A percentile compares a stretch with the other conserved stretches of the same genome.
Evolutionary conservation across 2,329 filamentous ascomycete species (phyloP).

Genomic region (Pleoardoris graminearum): DNA sequence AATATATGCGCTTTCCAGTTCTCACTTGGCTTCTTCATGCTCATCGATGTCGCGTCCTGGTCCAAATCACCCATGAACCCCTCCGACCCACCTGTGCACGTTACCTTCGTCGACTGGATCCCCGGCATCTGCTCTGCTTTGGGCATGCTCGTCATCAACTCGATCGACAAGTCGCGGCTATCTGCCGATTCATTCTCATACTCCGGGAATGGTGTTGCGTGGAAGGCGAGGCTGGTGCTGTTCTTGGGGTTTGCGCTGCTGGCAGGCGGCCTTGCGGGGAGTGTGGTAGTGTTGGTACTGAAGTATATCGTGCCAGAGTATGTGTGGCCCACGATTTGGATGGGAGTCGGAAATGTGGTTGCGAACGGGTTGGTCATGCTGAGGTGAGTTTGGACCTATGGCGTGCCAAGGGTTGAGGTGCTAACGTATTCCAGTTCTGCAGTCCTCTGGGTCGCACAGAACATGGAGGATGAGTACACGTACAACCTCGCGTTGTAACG

Average conservation of each 20-base stretch:
- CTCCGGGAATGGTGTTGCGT: slow-evolving; percentile 67
- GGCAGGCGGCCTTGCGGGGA: slow-evolving; percentile 68
- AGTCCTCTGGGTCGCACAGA: slow-evolving; percentile 71
- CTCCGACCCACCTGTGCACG: slow-evolving; percentile 58
- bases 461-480: slow-evolving; percentile 73
- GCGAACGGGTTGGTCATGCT: slow-evolving; percentile 69
- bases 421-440: slow-evolving; percentile 55
- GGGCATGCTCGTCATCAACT: slow-evolving; percentile 74
- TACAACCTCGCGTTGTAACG: slow-evolving; percentile 66
- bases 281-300: slow-evolving; percentile 68
- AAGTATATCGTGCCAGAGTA: slow-evolving; percentile 68
- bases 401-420: not conserved
- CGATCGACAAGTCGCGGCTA: slow-evolving; percentile 68
- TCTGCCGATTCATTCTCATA: slow-evolving; percentile 68
- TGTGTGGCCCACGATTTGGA: slow-evolving; percentile 64
- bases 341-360: slow-evolving; percentile 68
- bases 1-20: slow-evolving; percentile 54
- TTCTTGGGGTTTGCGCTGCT: slow-evolving; percentile 71
- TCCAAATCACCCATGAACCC: slow-evolving; percentile 65
- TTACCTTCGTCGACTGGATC: slow-evolving; percentile 74
- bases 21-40: slow-evolving; percentile 69
- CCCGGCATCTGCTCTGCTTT: slow-evolving; percentile 70
- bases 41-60: slow-evolving; percentile 67
- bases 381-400: slow-evolving; percentile 54
- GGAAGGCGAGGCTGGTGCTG: slow-evolving; percentile 69